Conservation (phyloP, 192 early-diverging fungal species). For the Cetraspora pellucida region DNA sequence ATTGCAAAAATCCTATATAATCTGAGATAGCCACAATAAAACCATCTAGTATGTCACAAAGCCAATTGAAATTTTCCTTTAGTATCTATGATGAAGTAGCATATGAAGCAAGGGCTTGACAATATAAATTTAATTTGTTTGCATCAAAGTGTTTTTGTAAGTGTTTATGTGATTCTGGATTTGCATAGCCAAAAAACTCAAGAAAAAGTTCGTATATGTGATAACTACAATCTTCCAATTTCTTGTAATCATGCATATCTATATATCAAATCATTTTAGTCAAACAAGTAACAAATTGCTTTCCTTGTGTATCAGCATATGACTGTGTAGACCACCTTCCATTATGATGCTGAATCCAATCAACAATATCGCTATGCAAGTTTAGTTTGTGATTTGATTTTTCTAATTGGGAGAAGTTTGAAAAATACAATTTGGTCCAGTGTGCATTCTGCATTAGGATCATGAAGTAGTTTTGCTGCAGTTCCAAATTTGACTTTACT, state of each 20-base stretch:
- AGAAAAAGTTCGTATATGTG: not conserved
- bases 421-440: not conserved
- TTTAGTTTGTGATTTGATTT: not conserved
- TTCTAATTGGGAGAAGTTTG: not conserved
- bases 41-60: not conserved
- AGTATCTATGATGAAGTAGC: not conserved
- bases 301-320: not conserved
- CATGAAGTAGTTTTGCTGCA: not conserved
- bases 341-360: not conserved
- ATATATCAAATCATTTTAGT: too few species aligned
- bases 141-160: not conserved
- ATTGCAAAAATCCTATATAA: slow-evolving; percentile 2
- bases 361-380: not conserved
- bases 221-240: not conserved
- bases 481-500: not conserved
- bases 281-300: not conserved
- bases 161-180: not conserved
- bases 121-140: not conserved
- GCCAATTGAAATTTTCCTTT: not conserved
- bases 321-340: not conserved
- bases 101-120: not conserved
- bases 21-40: not conserved
- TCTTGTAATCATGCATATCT: too few species aligned
- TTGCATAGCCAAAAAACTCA: not conserved
- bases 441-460: not conserved